Evolutionary conservation across 2,329 filamentous ascomycete genomes (phyloP), one percentile per base, ranked within the genome.

Genomic region (Neoarthrinium moseri): DNA sequence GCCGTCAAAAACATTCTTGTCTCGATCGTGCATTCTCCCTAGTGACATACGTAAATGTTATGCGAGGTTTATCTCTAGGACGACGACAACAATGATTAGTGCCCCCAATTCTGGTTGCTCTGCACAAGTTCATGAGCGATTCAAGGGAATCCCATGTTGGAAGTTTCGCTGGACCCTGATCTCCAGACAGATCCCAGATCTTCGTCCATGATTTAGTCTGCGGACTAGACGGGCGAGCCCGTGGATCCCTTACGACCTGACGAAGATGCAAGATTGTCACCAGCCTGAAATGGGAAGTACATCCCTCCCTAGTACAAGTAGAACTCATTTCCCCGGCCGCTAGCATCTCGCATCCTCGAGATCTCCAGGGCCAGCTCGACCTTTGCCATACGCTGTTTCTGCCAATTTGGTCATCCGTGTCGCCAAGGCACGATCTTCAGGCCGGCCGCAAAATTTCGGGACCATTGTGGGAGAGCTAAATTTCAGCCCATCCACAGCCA

Each of bases 41-140:
- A n/a, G n/a, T n/a, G n/a, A n/a, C n/a, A n/a, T n/a, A n/a, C n/a
- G n/a, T n/a, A n/a, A n/a, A n/a, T n/a, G n/a, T n/a, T n/a, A 6
- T 34, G n/a, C 4, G 20, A 15, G n/a, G 6, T 18, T n/a, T 34
- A 44, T 42, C 50, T 44, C 47, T 48, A 49, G 40, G 24, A 45
- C 18, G 33, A 47, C 61, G 63, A 59, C 58, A 45, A 56, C 49
- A 21, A 36, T 36, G 8, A 7, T 6, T 6, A 15, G 32, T 34
- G 32, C 4, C 32, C n/a, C 29, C 29, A 32, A n/a, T 7, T 32
- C 29, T 32, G n/a, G n/a, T 13, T 32, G 29, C 29, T n/a, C 3
- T 6, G 29, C 12, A 17, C 29, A 13, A 12, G n/a, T 13, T 32
- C 29, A 6, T 17, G n/a, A 15, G 20, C 15, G n/a, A 34, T 22